Evolutionary conservation across 2,329 filamentous ascomycete genomes (phyloP).

Genomic region (Cladosporium cucumerinum): DNA sequence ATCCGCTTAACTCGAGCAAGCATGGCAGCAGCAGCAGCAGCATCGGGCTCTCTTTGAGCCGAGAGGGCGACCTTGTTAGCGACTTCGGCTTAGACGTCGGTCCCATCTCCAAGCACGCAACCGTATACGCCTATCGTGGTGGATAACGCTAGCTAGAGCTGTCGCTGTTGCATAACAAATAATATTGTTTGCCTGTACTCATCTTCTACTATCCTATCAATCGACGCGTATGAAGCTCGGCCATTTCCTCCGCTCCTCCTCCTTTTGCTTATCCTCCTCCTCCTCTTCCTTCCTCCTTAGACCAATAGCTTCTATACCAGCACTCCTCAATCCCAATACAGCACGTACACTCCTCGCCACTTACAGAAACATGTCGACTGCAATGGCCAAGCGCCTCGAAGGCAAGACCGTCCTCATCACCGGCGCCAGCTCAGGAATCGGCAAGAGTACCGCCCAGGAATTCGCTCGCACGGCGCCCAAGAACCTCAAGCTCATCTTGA

Average conservation of each 20-base stretch:
- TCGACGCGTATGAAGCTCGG: conserved; percentile 9
- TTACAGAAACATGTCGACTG: conserved; percentile 58
- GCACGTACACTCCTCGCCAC: not conserved
- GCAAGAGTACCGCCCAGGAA: conserved; percentile 76
- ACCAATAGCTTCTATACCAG: not conserved
- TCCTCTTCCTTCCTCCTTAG: not conserved
- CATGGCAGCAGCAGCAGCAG: too few species aligned
- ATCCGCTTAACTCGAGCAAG: too few species aligned
- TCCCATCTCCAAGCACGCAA: conserved; percentile 6
- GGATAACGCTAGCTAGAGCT: conserved; percentile 1
- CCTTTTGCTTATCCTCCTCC: too few species aligned
- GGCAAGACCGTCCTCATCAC: conserved; percentile 93
- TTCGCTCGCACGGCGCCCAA: conserved; percentile 83
- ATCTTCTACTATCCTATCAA: not conserved
- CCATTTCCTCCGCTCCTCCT: conserved; percentile 8
- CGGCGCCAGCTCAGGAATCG: conserved; percentile 90
- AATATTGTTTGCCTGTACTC: not conserved
- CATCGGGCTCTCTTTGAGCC: not conserved
- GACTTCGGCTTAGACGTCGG: not conserved
- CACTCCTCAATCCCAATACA: not conserved
- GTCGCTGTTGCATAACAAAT: not conserved
- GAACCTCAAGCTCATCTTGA: conserved; percentile 78
- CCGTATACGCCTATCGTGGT: not conserved
- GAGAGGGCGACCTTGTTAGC: not conserved
- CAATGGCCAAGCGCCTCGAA: conserved; percentile 76